phyloP scores from a whole-genome alignment of 371 early-diverging fungal genomes.

The Mortierella sp. region DNA sequence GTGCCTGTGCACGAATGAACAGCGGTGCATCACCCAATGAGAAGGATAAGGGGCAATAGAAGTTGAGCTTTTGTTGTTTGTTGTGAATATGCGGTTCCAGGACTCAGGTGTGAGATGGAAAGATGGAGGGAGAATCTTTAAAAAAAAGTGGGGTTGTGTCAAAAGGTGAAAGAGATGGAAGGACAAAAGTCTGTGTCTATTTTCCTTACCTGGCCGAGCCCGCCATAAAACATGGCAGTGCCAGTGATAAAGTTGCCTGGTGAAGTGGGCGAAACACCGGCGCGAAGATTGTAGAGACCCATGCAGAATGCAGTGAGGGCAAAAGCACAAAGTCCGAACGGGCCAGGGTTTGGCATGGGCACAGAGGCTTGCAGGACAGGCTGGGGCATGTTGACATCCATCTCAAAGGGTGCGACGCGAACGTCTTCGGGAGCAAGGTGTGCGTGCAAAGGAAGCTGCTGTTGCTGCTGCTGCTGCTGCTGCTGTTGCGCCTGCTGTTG shows the following conservation, averaged over 20 bases:
- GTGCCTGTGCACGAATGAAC: too few species aligned
- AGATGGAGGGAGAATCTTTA: background rate
- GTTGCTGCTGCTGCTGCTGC: constrained; percentile 17
- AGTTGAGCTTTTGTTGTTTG: background rate
- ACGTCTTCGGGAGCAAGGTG: constrained; percentile 47
- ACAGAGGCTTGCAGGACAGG: constrained; percentile 27
- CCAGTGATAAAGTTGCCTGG: constrained; percentile 74
- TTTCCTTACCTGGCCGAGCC: constrained; percentile 72
- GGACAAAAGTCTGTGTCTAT: background rate
- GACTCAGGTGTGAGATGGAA: background rate
- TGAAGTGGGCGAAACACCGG: constrained; percentile 61
- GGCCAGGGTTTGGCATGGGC: constrained; percentile 72
- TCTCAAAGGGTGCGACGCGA: constrained; percentile 43
- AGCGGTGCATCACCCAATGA: too few species aligned
- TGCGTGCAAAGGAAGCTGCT: constrained; percentile 38
- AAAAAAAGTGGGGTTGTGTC: background rate
- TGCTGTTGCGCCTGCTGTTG: constrained; percentile 9
- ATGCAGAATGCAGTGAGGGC: constrained; percentile 82
- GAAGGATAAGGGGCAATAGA: too few species aligned
- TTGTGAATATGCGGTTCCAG: background rate
- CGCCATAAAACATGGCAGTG: constrained; percentile 81
- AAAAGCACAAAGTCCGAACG: constrained; percentile 78
- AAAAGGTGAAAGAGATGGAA: constrained; percentile 7
- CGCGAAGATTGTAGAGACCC: constrained; percentile 76
- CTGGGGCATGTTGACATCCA: constrained; percentile 47